Evolutionary conservation across 805 yeast genomes (phyloP), one percentile per base, ranked within the genome.

Genomic region (Kuraishia borneana): DNA sequence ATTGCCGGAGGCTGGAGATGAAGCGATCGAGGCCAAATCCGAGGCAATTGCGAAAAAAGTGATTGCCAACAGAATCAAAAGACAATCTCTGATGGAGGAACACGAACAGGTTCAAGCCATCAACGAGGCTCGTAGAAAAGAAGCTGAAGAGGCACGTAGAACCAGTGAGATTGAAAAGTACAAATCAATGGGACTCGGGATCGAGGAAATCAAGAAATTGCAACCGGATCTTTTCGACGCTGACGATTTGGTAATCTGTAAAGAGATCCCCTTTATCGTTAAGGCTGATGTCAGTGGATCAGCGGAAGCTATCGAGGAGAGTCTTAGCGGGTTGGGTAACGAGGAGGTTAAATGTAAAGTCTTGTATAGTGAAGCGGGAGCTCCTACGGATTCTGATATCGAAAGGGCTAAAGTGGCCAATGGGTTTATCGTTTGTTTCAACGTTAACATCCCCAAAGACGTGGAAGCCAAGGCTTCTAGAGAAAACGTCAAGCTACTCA

Each of bases 261-360:
- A 58, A 10, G 58, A 57, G 9, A 57, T 73, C 4, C 73, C 74
- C 21, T 85, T 78, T 42, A 76, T 92, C 19, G 63, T 92, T 23
- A 85, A 83, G 50, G 83, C 95, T 0, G 98, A 92, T 57, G 96
- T 89, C 1, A 77, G 79, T 44, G 98, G 98, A 0, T 88, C 97
- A 1, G 82, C 83, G 0, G 98, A 92, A 51, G 98, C 98, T 2
- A 82, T 92, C 22, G 68, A 63, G 26, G 96, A 88, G 52, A 76
- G 89, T 44, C 73, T 92, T 32, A 65, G 68, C 38, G 76, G 77
- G 9, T 58, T 92, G n/a, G 96, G 96, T 5, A 88, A 89, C 52
- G 83, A 81, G 2, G 94, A 83, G 48, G 89, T 89, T 5, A 62
- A 65, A 39, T 72, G 87, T 3, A 56, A 64, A n/a, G 75, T 89